A percentile compares a stretch with the other conserved stretches of the same genome.
phyloP scores from a whole-genome alignment of 1,284 basidiomycete species.

The Amylostereum areolatum region DNA sequence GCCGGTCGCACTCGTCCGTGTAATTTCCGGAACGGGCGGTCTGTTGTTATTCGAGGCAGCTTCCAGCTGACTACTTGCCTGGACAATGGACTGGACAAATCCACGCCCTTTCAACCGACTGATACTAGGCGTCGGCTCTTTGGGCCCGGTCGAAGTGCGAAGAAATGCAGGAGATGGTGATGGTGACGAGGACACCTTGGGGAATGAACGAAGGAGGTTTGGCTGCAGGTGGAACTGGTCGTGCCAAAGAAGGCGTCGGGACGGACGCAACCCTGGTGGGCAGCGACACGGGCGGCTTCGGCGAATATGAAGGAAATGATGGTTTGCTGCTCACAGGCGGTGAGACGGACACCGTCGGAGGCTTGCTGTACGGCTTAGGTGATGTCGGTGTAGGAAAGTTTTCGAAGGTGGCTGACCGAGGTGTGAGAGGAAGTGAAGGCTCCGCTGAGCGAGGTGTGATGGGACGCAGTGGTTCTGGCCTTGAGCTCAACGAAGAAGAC shows the following conservation, averaged over 20 bases:
- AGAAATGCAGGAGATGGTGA: slow-evolving; percentile 55
- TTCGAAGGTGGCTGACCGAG: too few species aligned
- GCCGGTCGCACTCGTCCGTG: slow-evolving; percentile 12
- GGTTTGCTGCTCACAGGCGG: slow-evolving; percentile 12
- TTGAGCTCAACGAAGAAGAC: too few species aligned
- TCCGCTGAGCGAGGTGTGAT: too few species aligned
- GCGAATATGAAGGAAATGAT: slow-evolving; percentile 28
- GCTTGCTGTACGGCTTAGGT: too few species aligned
- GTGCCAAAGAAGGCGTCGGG: slow-evolving; percentile 42
- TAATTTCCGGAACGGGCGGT: too few species aligned
- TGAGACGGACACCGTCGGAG: too few species aligned
- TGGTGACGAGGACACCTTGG: slow-evolving; percentile 38
- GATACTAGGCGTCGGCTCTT: slow-evolving; percentile 74
- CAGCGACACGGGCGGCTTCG: slow-evolving; percentile 20
- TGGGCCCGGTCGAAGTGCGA: slow-evolving; percentile 41
- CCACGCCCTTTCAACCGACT: slow-evolving; percentile 77
- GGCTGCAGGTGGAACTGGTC: slow-evolving; percentile 47
- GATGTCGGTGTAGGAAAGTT: too few species aligned
- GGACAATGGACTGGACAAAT: slow-evolving; percentile 76
- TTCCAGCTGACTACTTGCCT: slow-evolving; percentile 52
- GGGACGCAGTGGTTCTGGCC: too few species aligned
- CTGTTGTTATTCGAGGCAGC: slow-evolving; percentile 14
- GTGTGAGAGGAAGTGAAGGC: too few species aligned
- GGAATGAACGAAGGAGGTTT: slow-evolving; percentile 39
- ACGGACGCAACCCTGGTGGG: slow-evolving; percentile 28